Base-by-base conservation (phyloP, 2,329 filamentous ascomycete genomes). In the Podosphaera fusca region DNA sequence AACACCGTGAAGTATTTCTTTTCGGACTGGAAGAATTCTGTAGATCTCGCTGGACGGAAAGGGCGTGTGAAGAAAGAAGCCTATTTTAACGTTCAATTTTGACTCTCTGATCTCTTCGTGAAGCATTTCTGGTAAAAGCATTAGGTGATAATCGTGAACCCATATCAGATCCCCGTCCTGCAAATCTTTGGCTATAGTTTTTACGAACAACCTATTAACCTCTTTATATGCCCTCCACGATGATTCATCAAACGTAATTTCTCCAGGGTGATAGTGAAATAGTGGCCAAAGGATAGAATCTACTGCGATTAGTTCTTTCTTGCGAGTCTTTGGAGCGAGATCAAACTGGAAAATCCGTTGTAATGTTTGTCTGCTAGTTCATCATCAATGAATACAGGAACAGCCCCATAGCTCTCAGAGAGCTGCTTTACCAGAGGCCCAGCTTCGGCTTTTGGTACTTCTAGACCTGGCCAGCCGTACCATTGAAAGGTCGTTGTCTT, bases 81-180 rank as follows among this genome's bases (percentile, higher is more conserved):
- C 92, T 64, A 98, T 92, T 74, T 94, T 95, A 71, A 96, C 82
- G 63, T 95, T 94, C 72, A 89, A 87, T 72, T 84, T 87, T 60
- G 75, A 78, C 61, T 80, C 70, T 58, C 84, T 85, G 58, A 95
- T 82, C 70, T 94, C 87, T 66, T 94, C 85, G 60, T 92, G 86
- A 59, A 98, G 77, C 88, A 96, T 94, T 67, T 90, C 81, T 36
- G 92, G 92, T 38, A 98, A 78, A 29, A 98, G 81, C 89, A 96
- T 96, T 60, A 96, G 75, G 70, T 98, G 92, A 72, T 96, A 98
- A 70, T 98, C 92, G 69, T 98, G 92, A 4, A 98, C 87, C 92
- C 92, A 98, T 65, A 98, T 84, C 65, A 95, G 73, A 70, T 98
- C 92, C 57, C 88, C 89, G 68, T 96, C 90, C 69, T 89, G 79